Evolutionary conservation across 2,329 filamentous ascomycete genomes (phyloP).

Genomic region (Trichoderma koningii): DNA sequence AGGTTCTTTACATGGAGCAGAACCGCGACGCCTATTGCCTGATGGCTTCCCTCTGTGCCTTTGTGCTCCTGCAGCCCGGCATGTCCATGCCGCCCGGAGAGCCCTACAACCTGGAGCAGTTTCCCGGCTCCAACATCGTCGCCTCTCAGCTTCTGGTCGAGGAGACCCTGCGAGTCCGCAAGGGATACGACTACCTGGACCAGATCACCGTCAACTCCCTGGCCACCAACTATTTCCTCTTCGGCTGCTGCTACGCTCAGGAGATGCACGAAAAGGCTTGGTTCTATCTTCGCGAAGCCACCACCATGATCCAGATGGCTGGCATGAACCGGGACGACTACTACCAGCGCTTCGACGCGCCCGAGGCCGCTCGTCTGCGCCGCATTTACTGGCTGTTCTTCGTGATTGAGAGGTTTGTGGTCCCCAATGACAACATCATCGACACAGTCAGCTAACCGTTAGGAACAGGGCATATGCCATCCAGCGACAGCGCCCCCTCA

Average conservation of each 20-base stretch:
- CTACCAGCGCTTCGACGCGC: slow-evolving; percentile 59
- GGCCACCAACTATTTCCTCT: slow-evolving; percentile 78
- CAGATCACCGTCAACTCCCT: slow-evolving; percentile 59
- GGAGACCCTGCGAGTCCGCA: slow-evolving; percentile 66
- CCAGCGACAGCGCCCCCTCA: slow-evolving; percentile 68
- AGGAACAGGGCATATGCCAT: slow-evolving; percentile 64
- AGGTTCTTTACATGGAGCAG: slow-evolving; percentile 62
- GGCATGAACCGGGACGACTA: slow-evolving; percentile 64
- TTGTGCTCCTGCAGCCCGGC: slow-evolving; percentile 69
- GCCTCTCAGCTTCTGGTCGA: slow-evolving; percentile 68
- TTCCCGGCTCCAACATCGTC: slow-evolving; percentile 61
- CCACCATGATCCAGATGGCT: slow-evolving; percentile 65
- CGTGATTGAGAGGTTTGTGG: slow-evolving; percentile 64
- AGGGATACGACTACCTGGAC: slow-evolving; percentile 62
- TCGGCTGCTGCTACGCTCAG: slow-evolving; percentile 69
- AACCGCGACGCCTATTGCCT: slow-evolving; percentile 66
- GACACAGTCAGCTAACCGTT: not conserved
- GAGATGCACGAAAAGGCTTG: slow-evolving; percentile 76
- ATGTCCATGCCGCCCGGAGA: slow-evolving; percentile 62
- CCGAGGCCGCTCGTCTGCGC: slow-evolving; percentile 64
- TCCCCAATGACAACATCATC: not conserved
- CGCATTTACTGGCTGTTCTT: slow-evolving; percentile 74
- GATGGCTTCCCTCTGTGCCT: slow-evolving; percentile 64
- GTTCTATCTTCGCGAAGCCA: slow-evolving; percentile 77
- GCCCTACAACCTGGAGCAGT: slow-evolving; percentile 57